Evolutionary conservation across 108 stramenopile genomes (phyloP).

Genomic region (Conticribra weissflogii): DNA sequence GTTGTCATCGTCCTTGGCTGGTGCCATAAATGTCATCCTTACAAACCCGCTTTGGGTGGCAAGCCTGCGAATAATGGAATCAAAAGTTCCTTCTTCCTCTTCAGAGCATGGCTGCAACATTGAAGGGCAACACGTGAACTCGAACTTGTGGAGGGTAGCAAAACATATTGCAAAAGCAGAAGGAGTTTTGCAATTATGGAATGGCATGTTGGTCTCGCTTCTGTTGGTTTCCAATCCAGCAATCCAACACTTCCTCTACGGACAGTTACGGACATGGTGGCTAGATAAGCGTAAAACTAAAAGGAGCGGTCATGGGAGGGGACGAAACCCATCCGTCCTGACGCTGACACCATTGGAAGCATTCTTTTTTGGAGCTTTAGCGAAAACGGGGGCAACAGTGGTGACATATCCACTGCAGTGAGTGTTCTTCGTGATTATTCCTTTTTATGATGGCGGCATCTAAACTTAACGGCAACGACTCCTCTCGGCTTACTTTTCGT

Average conservation of each 20-base stretch:
- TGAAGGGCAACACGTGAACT: too few species aligned
- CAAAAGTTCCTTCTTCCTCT: constrained; percentile 37
- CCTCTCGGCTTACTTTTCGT: too few species aligned
- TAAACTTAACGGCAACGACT: too few species aligned
- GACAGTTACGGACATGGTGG: constrained; percentile 64
- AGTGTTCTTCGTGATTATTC: too few species aligned
- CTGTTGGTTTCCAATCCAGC: constrained; percentile 93
- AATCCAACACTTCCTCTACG: constrained; percentile 93
- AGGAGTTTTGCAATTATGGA: constrained; percentile 63
- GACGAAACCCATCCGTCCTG: neutral
- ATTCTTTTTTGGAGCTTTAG: constrained; percentile 86
- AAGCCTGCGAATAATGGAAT: constrained; percentile 69
- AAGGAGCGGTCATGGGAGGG: constrained; percentile 9
- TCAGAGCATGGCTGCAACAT: neutral
- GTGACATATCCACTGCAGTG: constrained; percentile 86
- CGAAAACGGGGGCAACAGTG: constrained; percentile 89
- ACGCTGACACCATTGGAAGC: constrained; percentile 71
- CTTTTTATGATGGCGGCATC: too few species aligned
- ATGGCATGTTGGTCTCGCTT: constrained; percentile 79
- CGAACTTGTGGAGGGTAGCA: constrained; percentile 12
- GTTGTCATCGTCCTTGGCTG: constrained; percentile 67
- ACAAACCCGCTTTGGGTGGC: constrained; percentile 91
- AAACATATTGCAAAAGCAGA: constrained; percentile 51
- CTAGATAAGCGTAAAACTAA: constrained; percentile 7
- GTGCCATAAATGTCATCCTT: constrained; percentile 72